phyloP scores from a whole-genome alignment of 2,329 filamentous ascomycete species.

The Arthrobotrys sinensis region DNA sequence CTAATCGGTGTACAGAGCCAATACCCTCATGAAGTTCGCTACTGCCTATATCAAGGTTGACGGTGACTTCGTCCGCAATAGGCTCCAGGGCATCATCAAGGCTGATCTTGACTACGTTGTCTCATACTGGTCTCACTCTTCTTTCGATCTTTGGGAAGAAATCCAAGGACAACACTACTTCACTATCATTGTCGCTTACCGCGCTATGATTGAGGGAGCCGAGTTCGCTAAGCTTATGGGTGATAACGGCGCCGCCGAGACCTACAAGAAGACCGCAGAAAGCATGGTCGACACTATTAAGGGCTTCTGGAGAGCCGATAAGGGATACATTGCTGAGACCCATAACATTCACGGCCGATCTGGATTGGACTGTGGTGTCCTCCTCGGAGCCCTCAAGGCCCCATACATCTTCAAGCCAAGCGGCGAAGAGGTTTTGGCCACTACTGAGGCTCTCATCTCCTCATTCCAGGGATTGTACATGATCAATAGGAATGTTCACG shows the following conservation, averaged over 20 bases:
- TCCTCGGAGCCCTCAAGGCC: constrained; percentile 79
- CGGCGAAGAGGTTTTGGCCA: constrained; percentile 77
- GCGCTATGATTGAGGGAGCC: constrained; percentile 75
- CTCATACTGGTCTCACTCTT: constrained; percentile 68
- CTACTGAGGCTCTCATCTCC: constrained; percentile 82
- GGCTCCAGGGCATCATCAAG: constrained; percentile 67
- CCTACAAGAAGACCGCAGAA: constrained; percentile 75
- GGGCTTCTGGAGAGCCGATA: constrained; percentile 78
- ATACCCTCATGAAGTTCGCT: constrained; percentile 68
- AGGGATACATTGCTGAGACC: constrained; percentile 77
- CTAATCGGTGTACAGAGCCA: constrained; percentile 61
- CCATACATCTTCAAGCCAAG: constrained; percentile 84
- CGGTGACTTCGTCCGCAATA: constrained; percentile 65
- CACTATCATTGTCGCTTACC: constrained; percentile 79
- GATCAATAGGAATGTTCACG: constrained; percentile 76
- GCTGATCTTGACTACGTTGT: constrained; percentile 69
- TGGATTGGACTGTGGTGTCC: constrained; percentile 80
- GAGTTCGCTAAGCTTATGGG: constrained; percentile 77
- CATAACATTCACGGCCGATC: constrained; percentile 75
- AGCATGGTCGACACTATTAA: constrained; percentile 82
- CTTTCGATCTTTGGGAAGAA: constrained; percentile 70
- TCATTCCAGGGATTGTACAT: constrained; percentile 80
- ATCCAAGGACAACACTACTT: constrained; percentile 78
- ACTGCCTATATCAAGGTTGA: constrained; percentile 67
- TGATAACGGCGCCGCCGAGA: constrained; percentile 71